Evolutionary conservation across 2,329 filamentous ascomycete genomes (phyloP).

Genomic region (Exophiala viscosa): DNA sequence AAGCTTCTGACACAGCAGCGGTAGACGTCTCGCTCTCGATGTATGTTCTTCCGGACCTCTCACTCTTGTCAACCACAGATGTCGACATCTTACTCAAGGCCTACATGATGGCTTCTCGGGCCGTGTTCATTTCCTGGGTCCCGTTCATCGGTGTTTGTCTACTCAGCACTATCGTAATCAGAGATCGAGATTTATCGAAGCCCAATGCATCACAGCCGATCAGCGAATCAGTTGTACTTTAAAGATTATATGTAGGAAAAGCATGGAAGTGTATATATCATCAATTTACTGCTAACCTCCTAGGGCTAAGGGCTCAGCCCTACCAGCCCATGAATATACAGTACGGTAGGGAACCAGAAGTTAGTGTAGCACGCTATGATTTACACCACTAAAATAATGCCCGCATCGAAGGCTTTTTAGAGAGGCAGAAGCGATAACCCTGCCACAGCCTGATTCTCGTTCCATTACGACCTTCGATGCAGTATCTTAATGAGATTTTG

Average conservation of each 20-base stretch:
- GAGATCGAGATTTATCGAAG: slow-evolving; percentile 45
- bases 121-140: slow-evolving; percentile 56
- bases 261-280: too few species aligned
- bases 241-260: neutral
- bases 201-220: neutral
- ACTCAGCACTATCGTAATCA: slow-evolving; percentile 50
- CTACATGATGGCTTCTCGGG: slow-evolving; percentile 53
- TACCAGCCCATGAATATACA: too few species aligned
- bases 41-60: slow-evolving; percentile 4
- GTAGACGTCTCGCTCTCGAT: slow-evolving; percentile 4
- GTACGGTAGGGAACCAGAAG: too few species aligned
- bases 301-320: too few species aligned
- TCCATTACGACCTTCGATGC: too few species aligned
- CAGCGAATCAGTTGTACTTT: neutral
- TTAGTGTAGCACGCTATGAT: too few species aligned
- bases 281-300: too few species aligned
- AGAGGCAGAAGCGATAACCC: too few species aligned
- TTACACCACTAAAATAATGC: too few species aligned
- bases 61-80: slow-evolving; percentile 33
- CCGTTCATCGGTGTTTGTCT: slow-evolving; percentile 53
- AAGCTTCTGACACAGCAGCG: neutral
- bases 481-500: too few species aligned
- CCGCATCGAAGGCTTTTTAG: too few species aligned
- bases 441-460: too few species aligned
- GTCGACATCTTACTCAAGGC: slow-evolving; percentile 45